Percentiles rank a stretch among this genome's conserved stretches.
Conservation (phyloP, 2,329 filamentous ascomycete genomes). For the Penicillium sp. region DNA sequence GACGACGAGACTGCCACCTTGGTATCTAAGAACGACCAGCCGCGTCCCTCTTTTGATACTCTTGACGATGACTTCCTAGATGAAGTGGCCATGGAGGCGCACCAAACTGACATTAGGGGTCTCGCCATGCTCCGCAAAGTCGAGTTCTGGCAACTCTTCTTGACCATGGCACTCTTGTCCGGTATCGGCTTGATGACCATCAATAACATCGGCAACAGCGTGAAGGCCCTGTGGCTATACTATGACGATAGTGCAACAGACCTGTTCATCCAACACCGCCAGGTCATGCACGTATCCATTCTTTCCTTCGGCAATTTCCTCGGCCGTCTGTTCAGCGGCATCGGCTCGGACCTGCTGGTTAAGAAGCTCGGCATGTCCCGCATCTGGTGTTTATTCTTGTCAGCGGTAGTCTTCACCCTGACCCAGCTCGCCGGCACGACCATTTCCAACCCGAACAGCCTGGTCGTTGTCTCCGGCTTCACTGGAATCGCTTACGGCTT, state of each 20-base stretch:
- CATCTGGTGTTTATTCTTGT: conserved; percentile 84
- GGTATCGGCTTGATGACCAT: conserved; percentile 98
- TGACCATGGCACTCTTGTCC: conserved; percentile 83
- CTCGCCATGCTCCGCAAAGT: conserved; percentile 65
- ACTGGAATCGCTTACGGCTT: conserved; percentile 90
- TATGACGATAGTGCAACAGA: conserved; percentile 71
- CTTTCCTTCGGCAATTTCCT: conserved; percentile 85
- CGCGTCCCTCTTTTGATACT: conserved; percentile 53
- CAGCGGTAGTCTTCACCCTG: conserved; percentile 71
- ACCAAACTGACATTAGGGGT: conserved; percentile 87
- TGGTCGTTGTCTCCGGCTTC: conserved; percentile 75
- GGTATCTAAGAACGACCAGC: conserved; percentile 60
- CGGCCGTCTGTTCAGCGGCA: conserved; percentile 76
- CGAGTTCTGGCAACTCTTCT: conserved; percentile 90
- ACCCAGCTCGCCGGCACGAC: conserved; percentile 75
- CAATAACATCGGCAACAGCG: conserved; percentile 95
- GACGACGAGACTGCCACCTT: conserved; percentile 78
- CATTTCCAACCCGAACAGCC: conserved; percentile 71
- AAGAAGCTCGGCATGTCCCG: conserved; percentile 76
- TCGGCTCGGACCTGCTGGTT: conserved; percentile 86
- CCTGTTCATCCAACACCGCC: conserved; percentile 73
- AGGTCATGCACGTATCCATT: conserved; percentile 90
- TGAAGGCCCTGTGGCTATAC: conserved; percentile 80
- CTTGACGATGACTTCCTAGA: conserved; percentile 49
- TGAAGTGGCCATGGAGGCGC: conserved; percentile 67